Base-by-base conservation (phyloP, 805 yeast genomes). In the Ogataea saltuana region DNA sequence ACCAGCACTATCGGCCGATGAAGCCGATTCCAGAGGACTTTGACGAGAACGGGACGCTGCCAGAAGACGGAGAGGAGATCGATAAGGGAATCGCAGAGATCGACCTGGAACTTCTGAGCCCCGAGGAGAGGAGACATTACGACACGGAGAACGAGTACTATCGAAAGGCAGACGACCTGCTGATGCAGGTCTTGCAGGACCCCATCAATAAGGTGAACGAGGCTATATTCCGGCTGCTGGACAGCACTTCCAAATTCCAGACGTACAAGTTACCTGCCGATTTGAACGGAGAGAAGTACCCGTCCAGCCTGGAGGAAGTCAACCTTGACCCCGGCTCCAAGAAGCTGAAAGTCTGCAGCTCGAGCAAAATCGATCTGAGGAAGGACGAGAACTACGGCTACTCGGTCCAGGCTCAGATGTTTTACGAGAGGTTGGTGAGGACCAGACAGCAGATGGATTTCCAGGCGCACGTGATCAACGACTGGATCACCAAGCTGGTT, bases 81-180 rank as follows among this genome's bases (percentile, higher is more conserved):
- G 53, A 55, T 13, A 57, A 52, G n/a, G 51, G 48, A 10, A 45
- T 54, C 12, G 39, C 33, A 13, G 53, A 45, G 13, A 41, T 61
- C 25, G 65, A 63, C 42, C 41, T 52, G 11, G 55, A 51, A 3
- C 20, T 44, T 4, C 41, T 67, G 11, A 48, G 33, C 9, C 44
- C 47, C 1, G 54, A 57, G 4, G 61, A 56, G 17, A 49, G 53
- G 32, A 26, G 27, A 7, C 72, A 75, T 54, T 72, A 73, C 45
- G 59, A 60, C 4, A 40, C 65, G 19, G 95, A 86, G 56, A 67
- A 68, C 30, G 54, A 67, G 15, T 78, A 67, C 54, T 87, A 86
- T 57, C 68, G 63, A 0, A 65, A 66, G 36, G 95, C 95, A 0
- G 90, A 85, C 46, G 54, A 54, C 3, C 47, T 83, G n/a, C 71